These are phyloP conservation scores for Friedmanniomyces simplex DNA, from an alignment of 495 filamentous ascomycete species.

Conservation along the genomic window DNA sequence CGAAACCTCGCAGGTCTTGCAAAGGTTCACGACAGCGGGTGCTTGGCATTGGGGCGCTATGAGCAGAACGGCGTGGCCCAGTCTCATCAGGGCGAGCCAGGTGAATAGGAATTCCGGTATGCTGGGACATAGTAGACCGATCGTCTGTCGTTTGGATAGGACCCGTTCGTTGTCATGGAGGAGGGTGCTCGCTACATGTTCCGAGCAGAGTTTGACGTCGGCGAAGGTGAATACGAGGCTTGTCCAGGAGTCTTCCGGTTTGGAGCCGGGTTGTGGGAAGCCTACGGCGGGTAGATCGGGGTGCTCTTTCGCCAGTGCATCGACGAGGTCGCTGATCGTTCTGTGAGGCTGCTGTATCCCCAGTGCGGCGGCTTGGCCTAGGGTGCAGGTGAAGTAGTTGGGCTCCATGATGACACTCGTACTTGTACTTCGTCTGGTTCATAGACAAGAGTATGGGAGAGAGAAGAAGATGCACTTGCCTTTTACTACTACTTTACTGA, in stretches of 20 bases:
- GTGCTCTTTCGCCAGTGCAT: slow-evolving; percentile 30
- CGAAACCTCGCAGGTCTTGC: slow-evolving; percentile 28
- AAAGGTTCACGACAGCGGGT: slow-evolving; percentile 37
- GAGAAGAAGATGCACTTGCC: background rate
- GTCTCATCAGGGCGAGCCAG: slow-evolving; percentile 43
- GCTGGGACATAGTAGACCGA: slow-evolving; percentile 42
- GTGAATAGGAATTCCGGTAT: slow-evolving; percentile 40
- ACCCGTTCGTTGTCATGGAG: background rate
- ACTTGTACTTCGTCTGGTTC: background rate
- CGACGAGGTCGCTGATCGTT: slow-evolving; percentile 40
- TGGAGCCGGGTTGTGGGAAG: slow-evolving; percentile 23
- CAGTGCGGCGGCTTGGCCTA: slow-evolving; percentile 37
- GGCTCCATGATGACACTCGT: slow-evolving; percentile 1
- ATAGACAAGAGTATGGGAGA: background rate
- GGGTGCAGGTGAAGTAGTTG: slow-evolving; percentile 44
- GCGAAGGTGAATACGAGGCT: slow-evolving; percentile 27
- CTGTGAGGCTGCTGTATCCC: slow-evolving; percentile 25
- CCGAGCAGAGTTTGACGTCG: slow-evolving; percentile 13
- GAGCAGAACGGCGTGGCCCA: slow-evolving; percentile 40
- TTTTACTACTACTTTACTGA: background rate
- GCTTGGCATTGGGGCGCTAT: slow-evolving; percentile 45
- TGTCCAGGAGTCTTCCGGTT: background rate
- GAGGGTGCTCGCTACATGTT: slow-evolving; percentile 11
- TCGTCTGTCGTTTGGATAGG: slow-evolving; percentile 11
- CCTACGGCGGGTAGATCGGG: slow-evolving; percentile 36